These are phyloP conservation scores for Fraxinus americana DNA, from an alignment of 257 asterid species.

Conservation along the genomic window DNA sequence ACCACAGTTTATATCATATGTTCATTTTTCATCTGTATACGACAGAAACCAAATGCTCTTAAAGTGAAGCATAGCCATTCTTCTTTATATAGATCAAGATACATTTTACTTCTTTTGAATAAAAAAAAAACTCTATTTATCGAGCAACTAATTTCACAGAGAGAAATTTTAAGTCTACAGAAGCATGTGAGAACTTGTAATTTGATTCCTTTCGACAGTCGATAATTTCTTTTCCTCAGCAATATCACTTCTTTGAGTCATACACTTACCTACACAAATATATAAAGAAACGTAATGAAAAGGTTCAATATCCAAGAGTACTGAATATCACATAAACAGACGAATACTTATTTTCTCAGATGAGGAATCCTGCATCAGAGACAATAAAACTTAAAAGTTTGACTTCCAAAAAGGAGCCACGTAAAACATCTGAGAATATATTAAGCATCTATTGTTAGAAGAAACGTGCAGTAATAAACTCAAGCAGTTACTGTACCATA, in stretches of 20 bases:
- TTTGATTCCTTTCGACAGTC: background rate
- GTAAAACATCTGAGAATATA: too few relatives aligned
- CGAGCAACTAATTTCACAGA: background rate
- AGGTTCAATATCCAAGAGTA: background rate
- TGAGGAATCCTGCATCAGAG: background rate
- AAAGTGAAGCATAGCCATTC: background rate
- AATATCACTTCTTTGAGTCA: background rate
- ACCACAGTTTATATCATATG: background rate
- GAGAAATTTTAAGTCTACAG: background rate
- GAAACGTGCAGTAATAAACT: background rate
- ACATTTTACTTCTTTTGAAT: background rate
- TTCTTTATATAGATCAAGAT: background rate
- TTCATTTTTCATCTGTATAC: background rate
- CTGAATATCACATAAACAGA: background rate
- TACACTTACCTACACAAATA: background rate
- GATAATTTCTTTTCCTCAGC: background rate
- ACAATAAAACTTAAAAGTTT: too few relatives aligned
- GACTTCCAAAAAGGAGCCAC: background rate
- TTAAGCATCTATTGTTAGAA: background rate
- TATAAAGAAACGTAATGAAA: background rate
- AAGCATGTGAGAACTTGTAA: background rate
- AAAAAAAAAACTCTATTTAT: background rate
- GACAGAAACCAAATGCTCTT: background rate
- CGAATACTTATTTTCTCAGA: background rate
- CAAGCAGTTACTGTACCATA: background rate